Base-by-base conservation (phyloP, 352 stramenopile species). In the Pythium coloratum region DNA sequence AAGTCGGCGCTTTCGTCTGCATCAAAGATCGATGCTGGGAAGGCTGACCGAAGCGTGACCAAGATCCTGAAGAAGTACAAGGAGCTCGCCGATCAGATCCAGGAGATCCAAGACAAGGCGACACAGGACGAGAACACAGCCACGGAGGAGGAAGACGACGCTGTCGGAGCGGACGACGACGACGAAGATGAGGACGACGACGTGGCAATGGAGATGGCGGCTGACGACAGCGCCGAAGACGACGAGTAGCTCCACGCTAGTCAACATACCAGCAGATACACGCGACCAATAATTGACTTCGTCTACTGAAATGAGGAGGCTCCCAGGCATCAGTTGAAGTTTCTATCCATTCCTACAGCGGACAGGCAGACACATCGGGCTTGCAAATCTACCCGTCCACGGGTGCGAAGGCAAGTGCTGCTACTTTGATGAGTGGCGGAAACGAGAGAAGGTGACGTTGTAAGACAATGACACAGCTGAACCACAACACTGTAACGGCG, bases 21-120 rank as follows among this genome's bases (percentile, higher is more conserved):
- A 2, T 63, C 80, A 6, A 81, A 77, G 44, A 91, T 94, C 65
- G 76, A 75, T 10, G 33, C 82, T 7, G 76, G 84, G 3, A 93
- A 94, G 60, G 87, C 87, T 3, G 87, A 95, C 14, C 67, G 73
- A 63, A 80, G 82, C 64, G 78, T 89, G 46, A 69, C 66, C 18
- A 94, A 91, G 53, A 68, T 87, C 46, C 58, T 95, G 33, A 95
- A 93, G 68, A 76, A 74, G 49, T 94, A 84, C 66, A 76, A 85
- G 46, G 84, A 93, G 67, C 66, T 95, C 30, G 75, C 78, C n/a
- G 67, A 74, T 32, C 84, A 91, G 67, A 84, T 93, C 51, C 72
- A 83, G 42, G 80, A 89, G 47, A 86, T 87, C 46, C 69, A 88
- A 59, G 81, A 86, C 63, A 76, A 84, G n/a, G 65, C 73, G 0